A percentile compares a stretch with the other conserved stretches of the same genome.
phyloP scores from a whole-genome alignment of 192 early-diverging fungal genomes.

The Martensiomyces pterosporus region DNA sequence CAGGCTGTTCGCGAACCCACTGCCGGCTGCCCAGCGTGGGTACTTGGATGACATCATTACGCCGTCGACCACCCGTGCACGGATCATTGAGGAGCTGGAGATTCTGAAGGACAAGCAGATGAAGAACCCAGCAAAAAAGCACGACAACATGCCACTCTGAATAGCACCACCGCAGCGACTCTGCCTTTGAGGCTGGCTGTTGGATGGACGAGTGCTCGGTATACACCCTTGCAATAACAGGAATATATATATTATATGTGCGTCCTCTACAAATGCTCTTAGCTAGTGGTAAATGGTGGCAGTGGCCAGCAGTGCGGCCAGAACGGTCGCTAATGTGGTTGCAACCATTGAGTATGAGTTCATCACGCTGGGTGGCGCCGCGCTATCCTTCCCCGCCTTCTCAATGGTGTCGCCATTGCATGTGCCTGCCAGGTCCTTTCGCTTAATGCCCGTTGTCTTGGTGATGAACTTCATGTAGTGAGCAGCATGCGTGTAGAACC shows the following conservation, averaged over 20 bases:
- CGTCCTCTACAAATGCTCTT: no score
- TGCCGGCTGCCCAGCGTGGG: slow-evolving; percentile 88
- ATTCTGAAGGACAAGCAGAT: slow-evolving; percentile 74
- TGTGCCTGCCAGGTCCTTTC: slow-evolving; percentile 11
- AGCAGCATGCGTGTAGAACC: slow-evolving; percentile 49
- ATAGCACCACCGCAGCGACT: no score
- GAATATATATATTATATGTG: no score
- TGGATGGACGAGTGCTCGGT: no score
- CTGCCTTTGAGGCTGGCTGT: no score
- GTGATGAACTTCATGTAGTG: slow-evolving; percentile 41
- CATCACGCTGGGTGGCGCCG: background rate
- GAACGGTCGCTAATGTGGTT: background rate
- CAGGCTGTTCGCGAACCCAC: slow-evolving; percentile 88
- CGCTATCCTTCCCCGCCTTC: slow-evolving; percentile 4
- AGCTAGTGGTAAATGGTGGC: no score
- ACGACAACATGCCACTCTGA: slow-evolving; percentile 91
- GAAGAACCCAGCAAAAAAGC: slow-evolving; percentile 84
- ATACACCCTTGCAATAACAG: no score
- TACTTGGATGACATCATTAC: slow-evolving; percentile 74
- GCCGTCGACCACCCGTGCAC: slow-evolving; percentile 66
- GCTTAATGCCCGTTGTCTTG: slow-evolving; percentile 31
- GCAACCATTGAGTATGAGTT: background rate
- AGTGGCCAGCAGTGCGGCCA: background rate
- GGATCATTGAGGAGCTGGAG: slow-evolving; percentile 85
- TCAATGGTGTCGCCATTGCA: slow-evolving; percentile 28